Conservation (phyloP, 768 basidiomycete species). For the Glaciozyma antarctica region DNA sequence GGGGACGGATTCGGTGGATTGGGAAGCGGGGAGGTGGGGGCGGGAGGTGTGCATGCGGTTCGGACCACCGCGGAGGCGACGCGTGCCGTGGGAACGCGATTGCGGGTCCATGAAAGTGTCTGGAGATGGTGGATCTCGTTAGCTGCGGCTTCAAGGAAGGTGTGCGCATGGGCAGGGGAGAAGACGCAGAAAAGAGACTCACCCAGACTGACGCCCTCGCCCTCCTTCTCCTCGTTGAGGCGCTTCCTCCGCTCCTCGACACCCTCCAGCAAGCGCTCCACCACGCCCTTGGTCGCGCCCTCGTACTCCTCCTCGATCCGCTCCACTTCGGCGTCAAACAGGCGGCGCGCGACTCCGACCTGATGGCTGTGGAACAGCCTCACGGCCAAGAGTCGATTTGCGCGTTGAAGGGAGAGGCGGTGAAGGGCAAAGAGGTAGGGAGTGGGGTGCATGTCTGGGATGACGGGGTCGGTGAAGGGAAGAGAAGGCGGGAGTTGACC, state of each 20-base stretch:
- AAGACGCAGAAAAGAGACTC: constrained; percentile 22
- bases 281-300: constrained; percentile 41
- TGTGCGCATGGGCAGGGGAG: neutral
- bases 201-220: constrained; percentile 42
- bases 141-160: neutral
- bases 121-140: constrained; percentile 6
- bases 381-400: constrained; percentile 39
- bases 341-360: constrained; percentile 37
- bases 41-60: constrained; percentile 8
- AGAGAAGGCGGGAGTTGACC: constrained; percentile 27
- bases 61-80: constrained; percentile 17
- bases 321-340: constrained; percentile 42
- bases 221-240: constrained; percentile 44
- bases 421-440: constrained; percentile 41
- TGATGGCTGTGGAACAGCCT: constrained; percentile 42
- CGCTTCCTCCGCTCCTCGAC: constrained; percentile 43
- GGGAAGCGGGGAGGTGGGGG: constrained; percentile 10
- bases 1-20: constrained; percentile 11
- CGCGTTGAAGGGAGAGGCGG: constrained; percentile 40
- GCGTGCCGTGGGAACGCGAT: constrained; percentile 18
- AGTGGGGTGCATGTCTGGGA: constrained; percentile 30
- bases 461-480: constrained; percentile 29
- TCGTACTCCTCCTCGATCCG: constrained; percentile 43
- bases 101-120: constrained; percentile 20
- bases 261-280: constrained; percentile 40